Evolutionary conservation across 805 yeast genomes (phyloP), one percentile per base, ranked within the genome.

Genomic region (Starmera amethionina): DNA sequence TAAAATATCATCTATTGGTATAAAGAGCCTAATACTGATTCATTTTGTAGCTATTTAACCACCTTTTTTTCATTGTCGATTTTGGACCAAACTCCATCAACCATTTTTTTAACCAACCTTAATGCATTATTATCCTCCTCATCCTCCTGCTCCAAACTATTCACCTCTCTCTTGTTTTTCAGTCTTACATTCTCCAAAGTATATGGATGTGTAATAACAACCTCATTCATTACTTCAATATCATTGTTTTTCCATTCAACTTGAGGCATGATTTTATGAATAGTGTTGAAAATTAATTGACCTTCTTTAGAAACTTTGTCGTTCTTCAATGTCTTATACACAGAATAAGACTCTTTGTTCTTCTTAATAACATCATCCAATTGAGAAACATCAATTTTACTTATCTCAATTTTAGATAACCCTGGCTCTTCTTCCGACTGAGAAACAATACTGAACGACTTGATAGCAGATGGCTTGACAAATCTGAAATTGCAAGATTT

Each of bases 401-500:
- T 27, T 32, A 29, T 15, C 34, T 22, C 12, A 10, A 52, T 46
- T 38, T 44, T 37, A 3, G 43, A 51, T 19, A 52, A 42, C 15
- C 45, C 45, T 2, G 49, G 5, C 7, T 43, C 42, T 31, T 52
- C 50, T 18, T 48, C 59, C 41, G 59, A 67, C 46, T 59, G 72
- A 36, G 68, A 74, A 38, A 64, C 49, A 10, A 70, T 71, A 19
- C 65, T 64, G 14, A 81, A 63, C 6, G 65, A 63, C 50, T 76
- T 79, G 45, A 82, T 70, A 53, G 75, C 80, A 2, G 75, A 56
- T 8, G 76, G 65, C 52, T 77, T 78, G 39, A 82, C 62, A 37
- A 81, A 60, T 43, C 72, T 68, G 56, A 73, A 78, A 30, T 56
- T 52, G 45, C 40, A 52, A 5, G 52, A 35, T 2, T 42, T 32